phyloP scores from a whole-genome alignment of 257 asterid species.

The Nicotiana knightiana region DNA sequence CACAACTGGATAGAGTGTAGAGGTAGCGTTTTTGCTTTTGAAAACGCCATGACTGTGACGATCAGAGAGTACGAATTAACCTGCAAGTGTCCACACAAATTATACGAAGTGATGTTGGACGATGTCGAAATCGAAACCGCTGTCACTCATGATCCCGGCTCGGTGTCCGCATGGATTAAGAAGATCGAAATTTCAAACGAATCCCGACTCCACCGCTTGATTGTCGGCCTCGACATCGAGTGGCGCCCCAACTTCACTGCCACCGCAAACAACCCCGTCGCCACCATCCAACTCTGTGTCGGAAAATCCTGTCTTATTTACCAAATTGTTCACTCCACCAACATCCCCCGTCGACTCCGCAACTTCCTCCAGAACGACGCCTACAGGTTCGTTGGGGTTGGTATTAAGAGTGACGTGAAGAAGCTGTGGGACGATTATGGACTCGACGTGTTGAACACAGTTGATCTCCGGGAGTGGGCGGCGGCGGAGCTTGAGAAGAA shows the following conservation, averaged over 20 bases:
- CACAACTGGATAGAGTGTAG: neutral
- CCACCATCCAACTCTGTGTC: constrained; percentile 52
- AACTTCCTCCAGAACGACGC: constrained; percentile 26
- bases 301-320: constrained; percentile 38
- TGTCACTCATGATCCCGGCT: constrained; percentile 29
- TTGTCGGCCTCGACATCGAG: constrained; percentile 48
- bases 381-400: constrained; percentile 44
- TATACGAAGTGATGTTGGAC: constrained; percentile 28
- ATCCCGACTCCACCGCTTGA: constrained; percentile 13
- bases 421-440: constrained; percentile 33
- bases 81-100: constrained; percentile 16
- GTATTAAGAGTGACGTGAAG: constrained; percentile 33
- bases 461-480: constrained; percentile 7
- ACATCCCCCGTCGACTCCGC: constrained; percentile 28
- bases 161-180: constrained; percentile 34
- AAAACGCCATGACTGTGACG: neutral
- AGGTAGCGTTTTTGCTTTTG: neutral
- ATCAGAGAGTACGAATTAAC: neutral
- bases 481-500: neutral
- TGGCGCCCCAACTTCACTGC: constrained; percentile 38
- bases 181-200: constrained; percentile 12
- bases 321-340: constrained; percentile 29
- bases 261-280: constrained; percentile 27
- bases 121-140: constrained; percentile 27
- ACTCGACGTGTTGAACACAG: neutral